Percentiles rank a stretch among this genome's conserved stretches.
These are phyloP conservation scores for Piloderma croceum DNA, from an alignment of 768 basidiomycete genomes.

Conservation along the genomic window DNA sequence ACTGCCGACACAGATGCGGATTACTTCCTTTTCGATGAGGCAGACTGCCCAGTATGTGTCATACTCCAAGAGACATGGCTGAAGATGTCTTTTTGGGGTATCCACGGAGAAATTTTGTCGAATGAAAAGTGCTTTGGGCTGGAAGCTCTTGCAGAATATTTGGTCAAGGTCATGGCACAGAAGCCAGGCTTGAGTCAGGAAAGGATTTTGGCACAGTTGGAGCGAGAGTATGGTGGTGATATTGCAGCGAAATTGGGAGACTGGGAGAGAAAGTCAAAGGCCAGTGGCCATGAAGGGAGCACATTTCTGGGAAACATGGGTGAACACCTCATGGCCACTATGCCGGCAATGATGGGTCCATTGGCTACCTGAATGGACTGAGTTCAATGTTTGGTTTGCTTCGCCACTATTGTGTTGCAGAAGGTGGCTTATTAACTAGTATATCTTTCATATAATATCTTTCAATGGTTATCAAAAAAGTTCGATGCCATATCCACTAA, in stretches of 20 bases:
- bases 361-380: no score
- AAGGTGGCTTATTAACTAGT: no score
- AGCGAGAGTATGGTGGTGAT: slow-evolving; percentile 10
- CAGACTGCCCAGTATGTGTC: slow-evolving; percentile 12
- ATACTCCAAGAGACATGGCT: slow-evolving; percentile 6
- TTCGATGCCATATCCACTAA: no score
- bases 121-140: slow-evolving; percentile 1
- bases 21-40: no score
- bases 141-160: slow-evolving; percentile 11
- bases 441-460: no score
- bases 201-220: slow-evolving; percentile 11
- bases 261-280: slow-evolving; percentile 1
- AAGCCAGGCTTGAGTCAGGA: slow-evolving; percentile 15
- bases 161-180: slow-evolving; percentile 12
- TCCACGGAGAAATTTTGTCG: slow-evolving; percentile 9
- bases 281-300: slow-evolving; percentile 4
- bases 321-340: not conserved
- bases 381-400: no score
- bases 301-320: slow-evolving; percentile 12
- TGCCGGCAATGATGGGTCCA: slow-evolving; percentile 2
- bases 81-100: slow-evolving; percentile 10
- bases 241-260: slow-evolving; percentile 2
- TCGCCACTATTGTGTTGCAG: no score
- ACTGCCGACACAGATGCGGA: slow-evolving; percentile 13
- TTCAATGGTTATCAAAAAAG: no score